phyloP scores from a whole-genome alignment of 2,329 filamentous ascomycete species.

The Botrytis sinoallii region DNA sequence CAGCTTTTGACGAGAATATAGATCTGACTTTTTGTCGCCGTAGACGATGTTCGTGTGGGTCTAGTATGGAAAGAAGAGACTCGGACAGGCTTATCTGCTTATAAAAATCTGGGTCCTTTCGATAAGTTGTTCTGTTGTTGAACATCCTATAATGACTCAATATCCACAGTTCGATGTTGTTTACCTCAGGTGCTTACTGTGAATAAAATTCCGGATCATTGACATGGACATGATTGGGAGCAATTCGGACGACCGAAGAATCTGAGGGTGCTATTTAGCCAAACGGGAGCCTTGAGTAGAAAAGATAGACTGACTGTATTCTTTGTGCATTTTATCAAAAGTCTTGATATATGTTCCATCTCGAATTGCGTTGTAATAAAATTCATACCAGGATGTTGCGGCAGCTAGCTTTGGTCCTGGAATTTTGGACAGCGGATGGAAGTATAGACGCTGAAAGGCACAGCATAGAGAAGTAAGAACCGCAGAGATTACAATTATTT shows the following conservation, averaged over 20 bases:
- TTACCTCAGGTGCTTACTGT: neutral
- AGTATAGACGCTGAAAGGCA: neutral
- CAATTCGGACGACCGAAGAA: conserved; percentile 2
- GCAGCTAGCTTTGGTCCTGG: neutral
- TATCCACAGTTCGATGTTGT: neutral
- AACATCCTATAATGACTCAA: neutral
- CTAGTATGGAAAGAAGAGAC: neutral
- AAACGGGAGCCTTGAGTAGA: neutral
- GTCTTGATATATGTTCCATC: neutral
- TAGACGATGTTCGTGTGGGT: neutral
- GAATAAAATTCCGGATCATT: conserved; percentile 1
- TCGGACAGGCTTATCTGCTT: neutral
- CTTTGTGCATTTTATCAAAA: neutral
- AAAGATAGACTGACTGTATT: neutral
- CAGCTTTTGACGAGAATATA: conserved; percentile 3
- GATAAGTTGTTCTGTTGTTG: neutral
- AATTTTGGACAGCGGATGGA: neutral
- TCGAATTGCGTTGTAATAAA: neutral
- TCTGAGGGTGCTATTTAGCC: neutral
- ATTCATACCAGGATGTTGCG: conserved; percentile 1
- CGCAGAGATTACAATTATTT: neutral
- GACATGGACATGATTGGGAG: conserved; percentile 1
- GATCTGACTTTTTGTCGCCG: conserved; percentile 1
- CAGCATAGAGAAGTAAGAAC: neutral
- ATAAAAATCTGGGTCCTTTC: neutral